Evolutionary conservation across 805 yeast genomes (phyloP), one percentile per base, ranked within the genome.

Genomic region (Tetrapisispora nanseiensis): DNA sequence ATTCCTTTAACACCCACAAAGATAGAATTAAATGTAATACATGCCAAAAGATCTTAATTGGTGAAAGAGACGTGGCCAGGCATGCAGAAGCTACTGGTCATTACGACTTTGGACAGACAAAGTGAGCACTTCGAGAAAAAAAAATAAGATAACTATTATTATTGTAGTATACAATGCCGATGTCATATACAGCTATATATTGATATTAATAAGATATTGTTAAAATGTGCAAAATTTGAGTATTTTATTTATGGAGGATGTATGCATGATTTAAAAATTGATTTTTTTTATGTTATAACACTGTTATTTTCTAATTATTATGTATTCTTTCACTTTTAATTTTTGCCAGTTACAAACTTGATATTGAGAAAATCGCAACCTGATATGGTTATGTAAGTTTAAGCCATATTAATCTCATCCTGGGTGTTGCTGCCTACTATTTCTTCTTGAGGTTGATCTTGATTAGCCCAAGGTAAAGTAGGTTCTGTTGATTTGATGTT

Each of bases 41-140:
- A 2, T 83, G 92, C 54, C 68, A 71, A 20, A 52, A 56, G 21
- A 54, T 65, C 2, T 59, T 82, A 27, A 66, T 65, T 2, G 89
- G 90, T 3, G 87, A 82, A 56, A 69, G 66, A 47, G 82, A 74
- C 3, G 84, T 83, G 1, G 66, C 74, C 11, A 67, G 68, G 46
- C 92, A 83, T 59, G 86, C 87, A 4, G 69, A 69, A 41, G 54
- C 58, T 4, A 78, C 81, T 2, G 79, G 79, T 2, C 90, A 83
- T 56, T 64, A 52, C 37, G 66, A 70, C 39, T 82, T 81, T 59
- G 82, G 83, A 11, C 87, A 80, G 51, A 69, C 37, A n/a, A 35
- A 36, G 20, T 33, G 15, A 22, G 19, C 32, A 12, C 4, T n/a
- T n/a, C n/a, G n/a, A n/a, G n/a, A 24, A 9, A 24, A 11, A 29